Evolutionary conservation across 2,329 filamentous ascomycete genomes (phyloP).

Genomic region (Apiospora hydei): DNA sequence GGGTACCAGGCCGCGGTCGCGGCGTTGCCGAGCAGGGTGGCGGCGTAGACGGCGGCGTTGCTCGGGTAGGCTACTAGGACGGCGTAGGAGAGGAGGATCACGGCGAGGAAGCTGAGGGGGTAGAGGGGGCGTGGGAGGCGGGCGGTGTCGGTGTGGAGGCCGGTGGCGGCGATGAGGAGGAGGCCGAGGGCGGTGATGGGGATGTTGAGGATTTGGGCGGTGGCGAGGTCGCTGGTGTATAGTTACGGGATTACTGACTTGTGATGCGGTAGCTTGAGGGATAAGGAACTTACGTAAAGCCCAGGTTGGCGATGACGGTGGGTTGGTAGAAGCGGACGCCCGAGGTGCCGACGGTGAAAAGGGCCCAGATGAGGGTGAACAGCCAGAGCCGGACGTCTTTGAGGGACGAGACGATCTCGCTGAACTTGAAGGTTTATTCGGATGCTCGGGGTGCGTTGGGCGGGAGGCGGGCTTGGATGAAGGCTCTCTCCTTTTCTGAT

Average conservation of each 20-base stretch:
- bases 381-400: slow-evolving; percentile 52
- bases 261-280: background rate
- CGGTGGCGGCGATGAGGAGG: slow-evolving; percentile 50
- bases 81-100: slow-evolving; percentile 53
- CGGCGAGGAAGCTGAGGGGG: slow-evolving; percentile 50
- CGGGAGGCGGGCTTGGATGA: slow-evolving; percentile 51
- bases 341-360: slow-evolving; percentile 53
- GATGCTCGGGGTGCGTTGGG: slow-evolving; percentile 49
- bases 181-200: slow-evolving; percentile 52
- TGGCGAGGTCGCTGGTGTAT: slow-evolving; percentile 49
- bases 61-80: slow-evolving; percentile 54
- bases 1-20: slow-evolving; percentile 54
- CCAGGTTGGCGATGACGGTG: slow-evolving; percentile 49
- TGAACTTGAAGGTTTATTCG: slow-evolving; percentile 48
- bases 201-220: slow-evolving; percentile 57
- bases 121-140: slow-evolving; percentile 52
- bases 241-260: too few species aligned
- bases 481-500: slow-evolving; percentile 49
- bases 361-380: slow-evolving; percentile 54
- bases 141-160: slow-evolving; percentile 51
- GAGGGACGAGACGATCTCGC: slow-evolving; percentile 47
- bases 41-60: slow-evolving; percentile 54
- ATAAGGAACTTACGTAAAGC: slow-evolving; percentile 49
- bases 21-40: slow-evolving; percentile 52
- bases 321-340: slow-evolving; percentile 52